Evolutionary conservation across 2,329 filamentous ascomycete genomes (phyloP), one percentile per base, ranked within the genome.

Genomic region (Penicillium sp.): DNA sequence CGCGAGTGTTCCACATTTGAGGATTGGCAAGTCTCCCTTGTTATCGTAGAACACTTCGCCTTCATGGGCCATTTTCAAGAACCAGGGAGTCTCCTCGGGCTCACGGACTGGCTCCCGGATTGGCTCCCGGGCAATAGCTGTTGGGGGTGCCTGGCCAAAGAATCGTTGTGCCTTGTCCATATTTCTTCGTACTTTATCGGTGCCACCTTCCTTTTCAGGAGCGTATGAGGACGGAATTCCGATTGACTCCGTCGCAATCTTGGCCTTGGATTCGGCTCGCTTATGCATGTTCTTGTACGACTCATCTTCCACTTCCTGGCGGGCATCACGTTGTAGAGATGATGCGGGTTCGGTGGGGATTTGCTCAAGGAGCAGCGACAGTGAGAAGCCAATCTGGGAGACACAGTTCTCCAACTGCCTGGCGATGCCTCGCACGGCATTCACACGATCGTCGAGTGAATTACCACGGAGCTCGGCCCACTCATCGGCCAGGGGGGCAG

Each of bases 401-500:
- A 92, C 89, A 66, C 90, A 92, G 21, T 87, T 90, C 72, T 97
- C 92, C 19, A 99, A 80, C 46, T 93, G 89, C 65, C 89, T 85
- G 10, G 88, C 86, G 60, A 91, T 89, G 57, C 86, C 82, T 51
- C 89, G 85, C 57, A 97, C 91, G 61, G 90, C 88, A 62, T 89
- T 89, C 27, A 97, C 76, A 23, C 94, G 87, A 64, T 91, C 91
- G 69, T 97, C 93, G 31, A 99, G 80, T 8, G 92, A 90, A 71
- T 96, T 91, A 2, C 92, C 91, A 43, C 92, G 87, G n/a, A 92
- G 81, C 71, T 96, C 92, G 4, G 92, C 86, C 94, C 94, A 99
- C 76, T 99, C 94, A 71, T 99, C 94, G 9, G 89, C 90, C 43
- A 99, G 76, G 6, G 94, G 94, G 9, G 91, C 91, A 6, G 92